Evolutionary conservation across 129 eudicot species (phyloP), one percentile per base, ranked within the genome.

Genomic region (Flaveria sonorensis): DNA sequence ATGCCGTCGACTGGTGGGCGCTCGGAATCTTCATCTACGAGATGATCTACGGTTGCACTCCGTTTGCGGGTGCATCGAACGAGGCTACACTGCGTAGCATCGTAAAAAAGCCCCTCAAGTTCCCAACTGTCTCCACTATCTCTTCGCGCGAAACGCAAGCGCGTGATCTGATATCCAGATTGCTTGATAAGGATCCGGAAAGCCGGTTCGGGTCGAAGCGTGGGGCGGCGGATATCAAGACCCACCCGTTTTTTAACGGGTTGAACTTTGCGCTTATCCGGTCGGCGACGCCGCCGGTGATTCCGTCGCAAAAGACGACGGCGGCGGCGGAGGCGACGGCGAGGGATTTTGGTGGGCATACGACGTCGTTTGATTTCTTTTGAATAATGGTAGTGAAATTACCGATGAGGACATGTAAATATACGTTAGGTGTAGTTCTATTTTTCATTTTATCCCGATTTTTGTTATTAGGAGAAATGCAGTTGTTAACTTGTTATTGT

Each of bases 1-100:
- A 81, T 21, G 91, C 98, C 10, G 98, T 93, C 21, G 98, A 93
- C 76, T 93, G 98, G 98, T 93, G 98, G 98, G 97, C 98, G 9
- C 30, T 87, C 0, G 98, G 98, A n/a, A 75, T 93, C 1, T 93
- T 93, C 63, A 81, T 93, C 55, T 90, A 93, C 87, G 98, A 93
- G 68, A 88, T 93, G 96, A 80, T 90, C 9, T 93, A 93, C 75
- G 98, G 98, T 40, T 85, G 88, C 57, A 93, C 98, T 1, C 98
- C 98, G 3, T 93, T 90, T 52, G 96, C 83, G 0, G 98, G 96
- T 9, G 80, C 55, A 64, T n/a, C 89, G 0, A 93, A 93, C 69
- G 89, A 82, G 14, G 86, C 79, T 15, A 93, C 98, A 24, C 80
- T 93, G 87, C 87, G 96, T 18, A 85, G 81, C 86, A 93, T 93